Base-by-base conservation (phyloP, 1,284 basidiomycete species). In the Malassezia pachydermatis region DNA sequence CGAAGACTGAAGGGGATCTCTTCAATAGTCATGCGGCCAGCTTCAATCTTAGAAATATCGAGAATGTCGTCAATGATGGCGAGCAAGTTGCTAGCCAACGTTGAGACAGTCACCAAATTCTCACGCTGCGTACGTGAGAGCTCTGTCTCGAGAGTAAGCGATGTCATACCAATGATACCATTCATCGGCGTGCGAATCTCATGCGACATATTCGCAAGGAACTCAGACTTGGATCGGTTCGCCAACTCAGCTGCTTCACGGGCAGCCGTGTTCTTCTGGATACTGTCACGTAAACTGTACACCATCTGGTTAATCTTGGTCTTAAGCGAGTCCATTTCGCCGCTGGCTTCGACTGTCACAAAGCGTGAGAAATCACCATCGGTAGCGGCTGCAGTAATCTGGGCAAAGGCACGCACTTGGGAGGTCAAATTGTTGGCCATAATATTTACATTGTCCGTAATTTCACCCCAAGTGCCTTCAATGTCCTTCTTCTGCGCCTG, bases 231-330 rank as follows among this genome's bases (percentile, higher is more conserved):
- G 75, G 81, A 84, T 72, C 88, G 79, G 74, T 99, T 98, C 16
- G 75, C 75, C 69, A 94, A 74, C 76, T 99, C 94, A 46, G 94
- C 94, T 0, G 92, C 89, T 73, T 96, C 92, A 73, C 92, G 81
- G 6, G 94, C 94, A 27, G 87, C 87, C 2, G 90, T 98, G 72
- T 99, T 98, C 81, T 92, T 95, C 78, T 98, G 94, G 55, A 99
- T 94, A 60, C 82, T 84, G 73, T 98, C 92, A 42, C 94, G 80
- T 72, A 98, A 79, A 72, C 92, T 92, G 77, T 89, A 95, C 53
- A 98, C 88, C 92, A 96, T 96, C 74, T 94, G 88, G 71, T 94
- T 92, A 77, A 94, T 94, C 76, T 96, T 94, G 5, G 88, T 96
- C 79, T 98, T 98, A 75, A 99, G 80, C 54, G 86, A 90, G 75